Evolutionary conservation across 192 early-diverging fungal genomes (phyloP).

Genomic region (Geranomyces variabilis): DNA sequence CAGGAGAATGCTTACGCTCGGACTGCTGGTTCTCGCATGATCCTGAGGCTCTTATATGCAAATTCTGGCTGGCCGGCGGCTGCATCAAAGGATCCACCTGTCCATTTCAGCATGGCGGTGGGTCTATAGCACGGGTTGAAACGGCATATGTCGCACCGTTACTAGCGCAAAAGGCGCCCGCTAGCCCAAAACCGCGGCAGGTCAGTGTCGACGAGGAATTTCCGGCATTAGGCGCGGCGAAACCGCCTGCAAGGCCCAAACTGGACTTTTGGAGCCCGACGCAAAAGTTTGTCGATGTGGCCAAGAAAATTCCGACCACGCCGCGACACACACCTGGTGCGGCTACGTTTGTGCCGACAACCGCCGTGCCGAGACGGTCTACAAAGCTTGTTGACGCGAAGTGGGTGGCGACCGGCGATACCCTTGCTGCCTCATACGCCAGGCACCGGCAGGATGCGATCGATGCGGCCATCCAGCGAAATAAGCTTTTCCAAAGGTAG

Average conservation of each 20-base stretch:
- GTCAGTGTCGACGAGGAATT: constrained; percentile 32
- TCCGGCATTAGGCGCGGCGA: constrained; percentile 26
- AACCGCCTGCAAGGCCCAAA: constrained; percentile 10
- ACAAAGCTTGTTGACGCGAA: constrained; percentile 24
- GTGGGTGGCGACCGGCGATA: constrained; percentile 51
- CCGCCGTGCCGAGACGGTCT: background rate
- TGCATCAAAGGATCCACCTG: constrained; percentile 51
- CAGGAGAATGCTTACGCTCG: constrained; percentile 46
- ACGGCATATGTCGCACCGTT: background rate
- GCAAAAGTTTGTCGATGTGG: constrained; percentile 32
- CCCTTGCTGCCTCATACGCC: constrained; percentile 43
- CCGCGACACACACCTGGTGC: background rate
- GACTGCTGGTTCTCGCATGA: constrained; percentile 64
- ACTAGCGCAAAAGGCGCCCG: constrained; percentile 3
- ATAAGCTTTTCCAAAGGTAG: constrained; percentile 51
- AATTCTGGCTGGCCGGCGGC: constrained; percentile 48
- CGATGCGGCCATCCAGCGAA: constrained; percentile 47
- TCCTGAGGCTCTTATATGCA: constrained; percentile 43
- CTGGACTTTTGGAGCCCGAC: constrained; percentile 50
- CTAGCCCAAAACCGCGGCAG: constrained; percentile 3
- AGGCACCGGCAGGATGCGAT: constrained; percentile 49
- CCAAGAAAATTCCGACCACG: constrained; percentile 20
- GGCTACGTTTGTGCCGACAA: background rate
- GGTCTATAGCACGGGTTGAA: constrained; percentile 7
- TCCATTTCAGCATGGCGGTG: constrained; percentile 46